These are phyloP conservation scores for Begonia masoniana DNA, from an alignment of 306 rosid genomes.

Conservation along the genomic window DNA sequence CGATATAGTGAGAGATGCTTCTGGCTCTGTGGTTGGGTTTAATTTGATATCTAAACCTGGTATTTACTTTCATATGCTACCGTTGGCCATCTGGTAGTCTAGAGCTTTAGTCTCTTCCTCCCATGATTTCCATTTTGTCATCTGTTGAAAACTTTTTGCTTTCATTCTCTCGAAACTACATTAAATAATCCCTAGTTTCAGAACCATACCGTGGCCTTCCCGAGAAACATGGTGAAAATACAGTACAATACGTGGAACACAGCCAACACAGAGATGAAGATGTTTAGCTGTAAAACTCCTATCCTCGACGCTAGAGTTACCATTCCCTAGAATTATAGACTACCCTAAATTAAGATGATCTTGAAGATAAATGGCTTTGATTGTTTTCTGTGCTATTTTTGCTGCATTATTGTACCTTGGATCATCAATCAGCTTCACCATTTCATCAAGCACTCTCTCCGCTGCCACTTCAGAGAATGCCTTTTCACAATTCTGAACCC, in stretches of 20 bases:
- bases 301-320: constrained; percentile 42
- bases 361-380: too few relatives aligned
- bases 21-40: too few relatives aligned
- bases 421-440: too few relatives aligned
- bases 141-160: constrained; percentile 18
- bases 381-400: not conserved
- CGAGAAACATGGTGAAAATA: constrained; percentile 51
- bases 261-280: too few relatives aligned
- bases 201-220: constrained; percentile 43
- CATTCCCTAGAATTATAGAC: constrained; percentile 27
- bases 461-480: too few relatives aligned
- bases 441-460: too few relatives aligned
- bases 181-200: too few relatives aligned
- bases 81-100: constrained; percentile 47
- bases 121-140: constrained; percentile 58
- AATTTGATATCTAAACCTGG: too few relatives aligned
- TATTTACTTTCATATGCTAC: too few relatives aligned
- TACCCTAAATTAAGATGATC: too few relatives aligned
- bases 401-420: not conserved
- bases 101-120: constrained; percentile 55
- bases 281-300: constrained; percentile 37
- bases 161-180: too few relatives aligned
- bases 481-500: constrained; percentile 40
- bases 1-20: too few relatives aligned
- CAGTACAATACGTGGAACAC: constrained; percentile 59